These are phyloP conservation scores for Collybia sordida DNA, from an alignment of 768 basidiomycete genomes.

Conservation along the genomic window DNA sequence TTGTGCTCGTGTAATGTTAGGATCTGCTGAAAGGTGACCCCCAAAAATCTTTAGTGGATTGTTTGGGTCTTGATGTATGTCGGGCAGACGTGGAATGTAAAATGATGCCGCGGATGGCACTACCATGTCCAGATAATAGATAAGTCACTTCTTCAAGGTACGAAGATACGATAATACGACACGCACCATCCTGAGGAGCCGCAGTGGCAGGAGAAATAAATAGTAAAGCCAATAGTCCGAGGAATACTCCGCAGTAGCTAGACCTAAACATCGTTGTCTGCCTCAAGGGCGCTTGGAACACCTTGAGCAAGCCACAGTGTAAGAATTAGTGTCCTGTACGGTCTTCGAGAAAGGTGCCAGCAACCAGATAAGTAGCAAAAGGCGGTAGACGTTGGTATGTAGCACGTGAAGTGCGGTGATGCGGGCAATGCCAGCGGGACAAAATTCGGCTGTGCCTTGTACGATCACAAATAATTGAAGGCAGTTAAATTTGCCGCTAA, in stretches of 20 bases:
- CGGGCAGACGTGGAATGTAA: slow-evolving; percentile 77
- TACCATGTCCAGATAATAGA: slow-evolving; percentile 21
- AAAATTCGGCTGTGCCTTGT: not conserved
- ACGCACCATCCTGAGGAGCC: slow-evolving; percentile 42
- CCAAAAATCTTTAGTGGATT: slow-evolving; percentile 79
- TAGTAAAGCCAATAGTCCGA: slow-evolving; percentile 12
- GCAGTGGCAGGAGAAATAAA: slow-evolving; percentile 15
- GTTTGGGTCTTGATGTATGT: slow-evolving; percentile 68
- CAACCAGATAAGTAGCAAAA: no score
- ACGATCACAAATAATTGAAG: not conserved
- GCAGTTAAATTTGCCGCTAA: not conserved
- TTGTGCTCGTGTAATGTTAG: slow-evolving; percentile 47
- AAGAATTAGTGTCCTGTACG: no score
- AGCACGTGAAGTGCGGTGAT: no score
- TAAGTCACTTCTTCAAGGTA: slow-evolving; percentile 3
- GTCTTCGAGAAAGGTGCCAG: not conserved
- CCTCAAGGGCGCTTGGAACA: no score
- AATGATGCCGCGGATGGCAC: slow-evolving; percentile 83
- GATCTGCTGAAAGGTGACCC: slow-evolving; percentile 84
- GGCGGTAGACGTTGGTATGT: not conserved
- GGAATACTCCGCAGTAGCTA: slow-evolving; percentile 8
- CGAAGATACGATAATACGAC: not conserved
- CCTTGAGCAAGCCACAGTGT: no score
- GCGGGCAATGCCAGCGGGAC: no score
- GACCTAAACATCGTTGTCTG: slow-evolving; percentile 7